Evolutionary conservation across 192 early-diverging fungal species (phyloP).

Genomic region (Coemansia interrupta): DNA sequence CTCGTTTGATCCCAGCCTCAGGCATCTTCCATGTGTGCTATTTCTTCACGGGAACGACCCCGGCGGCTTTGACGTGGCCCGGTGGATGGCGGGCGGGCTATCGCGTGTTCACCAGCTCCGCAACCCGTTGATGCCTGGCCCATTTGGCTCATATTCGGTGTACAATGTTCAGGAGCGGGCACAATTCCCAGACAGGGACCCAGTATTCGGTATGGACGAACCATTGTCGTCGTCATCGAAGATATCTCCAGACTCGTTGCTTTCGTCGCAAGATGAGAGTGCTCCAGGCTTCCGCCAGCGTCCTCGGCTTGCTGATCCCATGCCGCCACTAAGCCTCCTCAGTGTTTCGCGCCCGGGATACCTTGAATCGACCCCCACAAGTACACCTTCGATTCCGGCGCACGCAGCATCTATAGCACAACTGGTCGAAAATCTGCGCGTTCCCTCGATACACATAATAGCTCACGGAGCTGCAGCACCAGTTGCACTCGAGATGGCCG

Average conservation of each 20-base stretch:
- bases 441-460: conserved; percentile 39
- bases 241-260: not conserved
- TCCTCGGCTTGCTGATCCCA: conserved; percentile 20
- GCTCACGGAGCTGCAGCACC: conserved; percentile 43
- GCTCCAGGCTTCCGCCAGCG: not conserved
- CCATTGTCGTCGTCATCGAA: not conserved
- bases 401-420: conserved; percentile 39
- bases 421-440: conserved; percentile 43
- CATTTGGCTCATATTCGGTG: conserved; percentile 42
- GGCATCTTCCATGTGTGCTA: conserved; percentile 48
- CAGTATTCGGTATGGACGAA: not conserved
- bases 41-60: conserved; percentile 47
- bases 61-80: conserved; percentile 54
- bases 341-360: conserved; percentile 51
- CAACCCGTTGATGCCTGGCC: conserved; percentile 49
- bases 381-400: conserved; percentile 27
- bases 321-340: conserved; percentile 37
- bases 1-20: conserved; percentile 50
- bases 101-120: conserved; percentile 40
- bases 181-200: not conserved
- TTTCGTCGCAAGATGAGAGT: not conserved
- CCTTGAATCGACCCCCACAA: conserved; percentile 33
- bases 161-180: conserved; percentile 35
- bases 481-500: conserved; percentile 48
- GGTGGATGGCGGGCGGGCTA: conserved; percentile 52